Evolutionary conservation across 164 flowering plant species (phyloP), one percentile per base, ranked within the genome.

Genomic region (Vitis labrusca): DNA sequence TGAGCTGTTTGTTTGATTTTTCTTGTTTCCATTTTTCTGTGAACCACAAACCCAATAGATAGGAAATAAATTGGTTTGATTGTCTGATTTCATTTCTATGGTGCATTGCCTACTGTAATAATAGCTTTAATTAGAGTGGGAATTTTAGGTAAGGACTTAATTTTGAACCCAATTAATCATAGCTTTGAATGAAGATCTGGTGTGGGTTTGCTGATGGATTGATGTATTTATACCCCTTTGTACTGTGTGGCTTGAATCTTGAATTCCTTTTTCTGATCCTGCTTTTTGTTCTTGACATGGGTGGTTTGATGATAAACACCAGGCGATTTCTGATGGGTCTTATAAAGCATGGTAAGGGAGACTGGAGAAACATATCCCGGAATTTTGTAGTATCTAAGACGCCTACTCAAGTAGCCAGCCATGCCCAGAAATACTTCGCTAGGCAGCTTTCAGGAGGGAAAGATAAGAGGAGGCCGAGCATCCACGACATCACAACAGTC

Each of bases 381-480:
- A 80, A 85, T 56, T 85, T 78, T 63, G 89, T 85, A 44, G 55
- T 74, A 30, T 66, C 89, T 0, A 88, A 84, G 78, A 88, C 89
- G 49, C 86, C 89, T 2, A 84, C 88, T 44, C 90, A 86, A 69
- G 90, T 86, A 8, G 90, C 90, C 11, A 86, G 90, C 76, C 90
- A 86, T 76, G 90, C 90, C 15, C 88, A 85, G 74, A 85, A 85
- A 64, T 85, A 85, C 71, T 85, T 75, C 50, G 72, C 74, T 8
- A 78, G 89, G 72, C 89, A 76, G 71, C 74, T 50, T 51, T 74
- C 84, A 10, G 84, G 82, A 57, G 84, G 73, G 48, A 86, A 86
- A 73, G 87, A 84, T 50, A 86, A 86, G 73, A 74, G 85, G 73
- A 76, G 90, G 51, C 86, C 90, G 17, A 86, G 90, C 78, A 86